These are phyloP conservation scores for Boletus pseudo-olivaceus DNA, from an alignment of 768 basidiomycete species.

Conservation along the genomic window DNA sequence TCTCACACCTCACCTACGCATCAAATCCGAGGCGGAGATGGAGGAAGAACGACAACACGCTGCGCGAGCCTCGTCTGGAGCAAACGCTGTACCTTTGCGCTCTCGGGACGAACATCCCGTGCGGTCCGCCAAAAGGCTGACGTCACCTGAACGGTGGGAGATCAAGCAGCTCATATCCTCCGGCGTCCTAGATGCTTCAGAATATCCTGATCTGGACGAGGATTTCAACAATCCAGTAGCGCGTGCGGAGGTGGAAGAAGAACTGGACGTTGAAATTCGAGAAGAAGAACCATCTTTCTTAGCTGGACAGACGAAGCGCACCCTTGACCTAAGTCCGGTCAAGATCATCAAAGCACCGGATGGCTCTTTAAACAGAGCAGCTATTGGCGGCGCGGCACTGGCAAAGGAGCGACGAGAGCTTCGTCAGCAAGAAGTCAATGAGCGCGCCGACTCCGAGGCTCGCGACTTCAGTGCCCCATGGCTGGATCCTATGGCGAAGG, in stretches of 20 bases:
- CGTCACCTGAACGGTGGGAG: slow-evolving; percentile 98
- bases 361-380: slow-evolving; percentile 93
- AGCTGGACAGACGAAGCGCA: slow-evolving; percentile 93
- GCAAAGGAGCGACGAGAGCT: slow-evolving; percentile 95
- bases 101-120: slow-evolving; percentile 48
- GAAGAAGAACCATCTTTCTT: slow-evolving; percentile 97
- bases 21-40: slow-evolving; percentile 92
- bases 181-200: slow-evolving; percentile 86
- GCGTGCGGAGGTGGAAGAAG: slow-evolving; percentile 89
- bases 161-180: slow-evolving; percentile 98
- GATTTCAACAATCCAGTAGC: slow-evolving; percentile 74
- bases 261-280: slow-evolving; percentile 93
- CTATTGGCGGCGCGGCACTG: slow-evolving; percentile 87
- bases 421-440: slow-evolving; percentile 91
- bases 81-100: slow-evolving; percentile 82
- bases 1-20: slow-evolving; percentile 89
- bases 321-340: slow-evolving; percentile 92
- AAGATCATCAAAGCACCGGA: slow-evolving; percentile 99
- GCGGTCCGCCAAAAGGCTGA: slow-evolving; percentile 83
- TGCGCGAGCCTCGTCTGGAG: slow-evolving; percentile 67
- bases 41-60: slow-evolving; percentile 71
- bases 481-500: slow-evolving; percentile 96
- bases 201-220: slow-evolving; percentile 91
- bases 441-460: slow-evolving; percentile 89
- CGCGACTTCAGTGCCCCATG: slow-evolving; percentile 95